A percentile compares a stretch with the other conserved stretches of the same genome.
Evolutionary conservation across 2,329 filamentous ascomycete species (phyloP).

Genomic region (Rosellinia necatrix): DNA sequence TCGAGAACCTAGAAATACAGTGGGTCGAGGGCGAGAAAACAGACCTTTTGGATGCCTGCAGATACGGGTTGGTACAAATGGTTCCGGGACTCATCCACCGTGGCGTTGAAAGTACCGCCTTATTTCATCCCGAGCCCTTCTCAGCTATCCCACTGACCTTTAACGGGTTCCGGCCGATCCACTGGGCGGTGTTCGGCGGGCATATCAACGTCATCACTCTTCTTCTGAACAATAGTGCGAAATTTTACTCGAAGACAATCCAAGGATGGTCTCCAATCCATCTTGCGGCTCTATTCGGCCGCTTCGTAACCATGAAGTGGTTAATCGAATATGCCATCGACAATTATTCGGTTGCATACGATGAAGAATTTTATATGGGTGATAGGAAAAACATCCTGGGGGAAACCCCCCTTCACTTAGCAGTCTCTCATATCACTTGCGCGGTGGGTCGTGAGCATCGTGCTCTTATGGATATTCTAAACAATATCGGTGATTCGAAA

Average conservation of each 20-base stretch:
- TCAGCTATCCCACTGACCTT: neutral
- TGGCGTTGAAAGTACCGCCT: constrained; percentile 6
- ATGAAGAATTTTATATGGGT: neutral
- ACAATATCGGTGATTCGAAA: neutral
- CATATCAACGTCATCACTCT: neutral
- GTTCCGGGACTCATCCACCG: neutral
- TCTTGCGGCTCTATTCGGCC: constrained; percentile 13
- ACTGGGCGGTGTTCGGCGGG: constrained; percentile 16
- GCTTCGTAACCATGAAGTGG: constrained; percentile 14
- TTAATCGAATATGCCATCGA: constrained; percentile 11
- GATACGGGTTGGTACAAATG: neutral
- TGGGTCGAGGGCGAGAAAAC: neutral
- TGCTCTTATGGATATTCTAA: constrained; percentile 6
- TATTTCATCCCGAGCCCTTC: neutral
- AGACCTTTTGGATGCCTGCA: constrained; percentile 9
- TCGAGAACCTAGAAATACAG: constrained; percentile 3
- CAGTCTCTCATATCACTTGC: constrained; percentile 5
- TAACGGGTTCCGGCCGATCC: constrained; percentile 5
- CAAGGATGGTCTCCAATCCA: constrained; percentile 14
- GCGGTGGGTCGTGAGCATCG: neutral
- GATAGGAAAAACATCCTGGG: neutral
- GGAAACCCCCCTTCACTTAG: constrained; percentile 13
- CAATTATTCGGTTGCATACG: neutral
- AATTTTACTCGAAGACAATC: neutral
- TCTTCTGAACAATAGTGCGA: neutral